These are phyloP conservation scores for Umbelopsis sp. DNA, from an alignment of 371 early-diverging fungal species.

Conservation along the genomic window DNA sequence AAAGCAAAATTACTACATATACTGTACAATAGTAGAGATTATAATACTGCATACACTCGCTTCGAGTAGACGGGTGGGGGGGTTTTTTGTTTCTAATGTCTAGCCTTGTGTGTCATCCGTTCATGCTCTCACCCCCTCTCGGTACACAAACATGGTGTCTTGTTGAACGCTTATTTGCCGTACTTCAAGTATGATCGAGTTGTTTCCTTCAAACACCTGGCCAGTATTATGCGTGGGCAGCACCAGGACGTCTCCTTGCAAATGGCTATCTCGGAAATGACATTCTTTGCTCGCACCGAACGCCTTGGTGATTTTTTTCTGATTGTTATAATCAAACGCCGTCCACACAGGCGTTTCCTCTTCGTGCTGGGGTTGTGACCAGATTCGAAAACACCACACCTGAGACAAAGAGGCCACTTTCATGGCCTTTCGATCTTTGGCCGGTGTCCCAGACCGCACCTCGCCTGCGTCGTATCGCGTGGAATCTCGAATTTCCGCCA, in stretches of 20 bases:
- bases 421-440: not conserved
- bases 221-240: not conserved
- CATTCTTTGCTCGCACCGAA: not conserved
- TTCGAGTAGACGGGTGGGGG: no score
- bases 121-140: not conserved
- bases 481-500: constrained; percentile 6
- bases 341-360: not conserved
- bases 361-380: not conserved
- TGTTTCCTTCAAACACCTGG: not conserved
- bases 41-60: not conserved
- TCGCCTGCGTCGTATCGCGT: not conserved
- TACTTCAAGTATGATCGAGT: not conserved
- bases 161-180: not conserved
- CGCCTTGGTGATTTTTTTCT: not conserved
- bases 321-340: constrained; percentile 13
- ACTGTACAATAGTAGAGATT: no score
- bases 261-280: constrained; percentile 2
- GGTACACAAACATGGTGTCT: constrained; percentile 1
- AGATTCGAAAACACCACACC: constrained; percentile 5
- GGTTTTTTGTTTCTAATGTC: not conserved
- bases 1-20: no score
- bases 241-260: constrained; percentile 7
- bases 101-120: not conserved
- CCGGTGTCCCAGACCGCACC: not conserved
- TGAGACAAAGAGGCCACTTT: not conserved